Base-by-base conservation (phyloP, 768 basidiomycete species). In the Termitomyces sp. region DNA sequence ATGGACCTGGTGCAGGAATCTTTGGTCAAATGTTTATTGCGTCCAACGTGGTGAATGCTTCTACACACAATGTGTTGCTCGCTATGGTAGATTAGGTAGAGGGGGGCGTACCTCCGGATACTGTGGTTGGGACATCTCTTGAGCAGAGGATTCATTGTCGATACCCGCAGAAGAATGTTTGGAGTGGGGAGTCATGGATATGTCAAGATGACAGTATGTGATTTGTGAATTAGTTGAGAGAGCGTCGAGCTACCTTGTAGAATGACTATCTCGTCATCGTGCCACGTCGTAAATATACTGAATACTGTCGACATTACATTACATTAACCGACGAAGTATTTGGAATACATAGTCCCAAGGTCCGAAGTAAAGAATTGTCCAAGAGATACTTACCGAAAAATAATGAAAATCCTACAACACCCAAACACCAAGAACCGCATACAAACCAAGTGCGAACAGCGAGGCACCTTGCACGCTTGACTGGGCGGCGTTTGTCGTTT, bases 21-120 rank as follows among this genome's bases (percentile, higher is more conserved):
- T 62, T 58, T 44, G 61, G 61, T 24, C 57, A 62, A 32, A 18
- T 35, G 22, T 51, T 7, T 11, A 38, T 16, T 3, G 33, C 15
- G 8, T 33, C 57, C 40, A 58, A 46, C 28, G 28, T 28, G 22
- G 24, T 36, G 20, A 62, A 62, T 50, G 39, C 35, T 18, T 52
- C 57, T 7, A 38, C 50, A 22, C 57, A 58, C 22, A 63, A 56
- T 20, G 57, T 59, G 24, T 35, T 59, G 28, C 52, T 53, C 32
- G 50, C 54, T 12, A 45, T 56, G 36, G 57, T 59, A 8, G 62
- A 63, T 22, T 59, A 58, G 55, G 58, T 59, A 15, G 62, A 59
- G 24, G 46, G 53, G 5, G 48, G 33, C 7, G 18, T 48, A 2
- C 38, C 57, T 46, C 61, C 61, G 1, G 45, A 63, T n/a, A 44